phyloP scores from a whole-genome alignment of 441 rosid species.

The Raphanus hybrid region DNA sequence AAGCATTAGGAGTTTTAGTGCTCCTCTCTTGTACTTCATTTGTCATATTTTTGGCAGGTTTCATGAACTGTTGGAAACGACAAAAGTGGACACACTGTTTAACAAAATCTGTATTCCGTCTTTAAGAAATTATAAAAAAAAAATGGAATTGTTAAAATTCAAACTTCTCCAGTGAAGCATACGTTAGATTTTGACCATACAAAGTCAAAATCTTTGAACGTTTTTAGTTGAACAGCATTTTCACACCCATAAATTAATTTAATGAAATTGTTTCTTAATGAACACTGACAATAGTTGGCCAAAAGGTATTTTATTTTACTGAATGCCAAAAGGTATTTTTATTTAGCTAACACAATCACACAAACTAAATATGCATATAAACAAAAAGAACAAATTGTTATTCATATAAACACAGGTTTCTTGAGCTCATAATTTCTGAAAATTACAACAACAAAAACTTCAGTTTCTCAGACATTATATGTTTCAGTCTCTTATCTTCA shows the following conservation, averaged over 20 bases:
- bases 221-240: slow-evolving; percentile 32
- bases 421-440: no score
- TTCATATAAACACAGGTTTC: no score
- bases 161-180: slow-evolving; percentile 21
- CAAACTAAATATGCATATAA: no score
- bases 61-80: slow-evolving; percentile 2
- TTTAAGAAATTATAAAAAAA: background rate
- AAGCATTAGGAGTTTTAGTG: slow-evolving; percentile 23
- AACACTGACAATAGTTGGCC: slow-evolving; percentile 37
- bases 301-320: slow-evolving; percentile 16
- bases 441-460: no score
- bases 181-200: slow-evolving; percentile 32
- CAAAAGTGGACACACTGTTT: slow-evolving; percentile 22
- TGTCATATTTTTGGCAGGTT: slow-evolving; percentile 8
- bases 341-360: slow-evolving; percentile 6
- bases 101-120: background rate
- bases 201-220: slow-evolving; percentile 37
- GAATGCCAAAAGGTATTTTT: background rate
- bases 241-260: slow-evolving; percentile 16
- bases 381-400: no score
- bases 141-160: background rate
- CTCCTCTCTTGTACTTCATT: slow-evolving; percentile 9
- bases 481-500: slow-evolving; percentile 12
- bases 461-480: background rate
- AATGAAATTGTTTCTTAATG: slow-evolving; percentile 21